phyloP scores from a whole-genome alignment of 495 filamentous ascomycete species.

The Xylaria acuta region DNA sequence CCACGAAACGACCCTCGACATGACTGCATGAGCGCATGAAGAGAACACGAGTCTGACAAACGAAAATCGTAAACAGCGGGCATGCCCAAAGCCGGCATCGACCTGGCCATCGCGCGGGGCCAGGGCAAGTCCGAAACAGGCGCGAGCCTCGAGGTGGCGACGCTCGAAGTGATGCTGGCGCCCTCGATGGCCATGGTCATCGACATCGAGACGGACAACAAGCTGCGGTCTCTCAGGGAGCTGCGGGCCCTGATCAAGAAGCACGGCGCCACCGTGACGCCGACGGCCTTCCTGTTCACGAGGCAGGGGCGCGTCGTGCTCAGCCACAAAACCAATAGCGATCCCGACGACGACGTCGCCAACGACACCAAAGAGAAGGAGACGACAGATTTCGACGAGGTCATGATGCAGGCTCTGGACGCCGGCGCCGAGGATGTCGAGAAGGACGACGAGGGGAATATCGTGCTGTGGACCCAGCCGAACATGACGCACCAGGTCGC shows the following conservation, averaged over 20 bases:
- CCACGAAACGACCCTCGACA: background rate
- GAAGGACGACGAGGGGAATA: constrained; percentile 68
- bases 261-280: constrained; percentile 67
- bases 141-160: constrained; percentile 72
- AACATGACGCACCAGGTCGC: constrained; percentile 68
- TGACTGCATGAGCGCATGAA: too few relatives aligned
- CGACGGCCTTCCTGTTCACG: constrained; percentile 84
- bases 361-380: constrained; percentile 49
- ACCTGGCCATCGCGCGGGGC: constrained; percentile 82
- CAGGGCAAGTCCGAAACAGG: constrained; percentile 80
- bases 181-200: constrained; percentile 79
- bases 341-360: constrained; percentile 73
- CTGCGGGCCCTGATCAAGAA: constrained; percentile 72
- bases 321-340: constrained; percentile 74
- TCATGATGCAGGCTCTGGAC: constrained; percentile 85
- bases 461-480: constrained; percentile 79
- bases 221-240: constrained; percentile 72
- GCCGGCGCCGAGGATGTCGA: constrained; percentile 83
- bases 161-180: constrained; percentile 82
- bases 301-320: constrained; percentile 76
- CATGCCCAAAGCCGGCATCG: constrained; percentile 83
- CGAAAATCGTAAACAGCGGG: constrained; percentile 53
- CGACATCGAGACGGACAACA: constrained; percentile 79
- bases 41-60: constrained; percentile 1
- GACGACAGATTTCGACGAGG: constrained; percentile 69